Conservation (phyloP, 805 yeast genomes). For the Torulaspora delbrueckii region DNA sequence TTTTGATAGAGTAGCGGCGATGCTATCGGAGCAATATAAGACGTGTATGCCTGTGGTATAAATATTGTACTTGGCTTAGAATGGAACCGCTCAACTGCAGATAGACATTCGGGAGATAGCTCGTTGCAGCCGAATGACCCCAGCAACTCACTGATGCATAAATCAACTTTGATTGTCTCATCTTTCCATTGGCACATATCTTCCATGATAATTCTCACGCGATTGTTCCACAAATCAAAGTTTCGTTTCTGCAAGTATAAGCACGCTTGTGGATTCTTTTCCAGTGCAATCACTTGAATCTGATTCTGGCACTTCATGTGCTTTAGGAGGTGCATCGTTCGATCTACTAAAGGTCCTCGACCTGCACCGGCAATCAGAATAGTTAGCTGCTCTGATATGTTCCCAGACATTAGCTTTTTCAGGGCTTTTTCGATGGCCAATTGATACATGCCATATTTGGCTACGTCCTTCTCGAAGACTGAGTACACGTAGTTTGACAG, state of each 20-base stretch:
- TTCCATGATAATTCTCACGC: constrained; percentile 46
- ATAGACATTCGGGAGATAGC: constrained; percentile 75
- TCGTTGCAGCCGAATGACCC: constrained; percentile 96
- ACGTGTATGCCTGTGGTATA: constrained; percentile 57
- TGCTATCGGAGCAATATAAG: constrained; percentile 62
- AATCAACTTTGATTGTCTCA: constrained; percentile 39
- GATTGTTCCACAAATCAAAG: constrained; percentile 46
- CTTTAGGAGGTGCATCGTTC: constrained; percentile 42
- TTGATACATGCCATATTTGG: constrained; percentile 66
- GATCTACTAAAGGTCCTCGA: constrained; percentile 71
- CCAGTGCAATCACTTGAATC: constrained; percentile 53
- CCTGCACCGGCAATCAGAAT: constrained; percentile 83
- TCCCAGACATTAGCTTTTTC: constrained; percentile 30
- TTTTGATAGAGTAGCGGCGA: constrained; percentile 48
- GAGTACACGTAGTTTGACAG: constrained; percentile 58
- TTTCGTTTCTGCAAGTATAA: constrained; percentile 48
- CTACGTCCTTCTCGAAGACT: constrained; percentile 63
- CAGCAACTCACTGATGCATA: constrained; percentile 73
- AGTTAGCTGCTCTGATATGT: constrained; percentile 23
- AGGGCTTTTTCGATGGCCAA: constrained; percentile 58
- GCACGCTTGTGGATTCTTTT: constrained; percentile 63
- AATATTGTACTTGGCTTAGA: constrained; percentile 43
- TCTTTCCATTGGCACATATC: constrained; percentile 58
- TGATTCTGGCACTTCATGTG: constrained; percentile 25
- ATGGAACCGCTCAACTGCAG: constrained; percentile 40